phyloP scores from a whole-genome alignment of 148 eudicot species.

The Tetragonia tetragonoides region DNA sequence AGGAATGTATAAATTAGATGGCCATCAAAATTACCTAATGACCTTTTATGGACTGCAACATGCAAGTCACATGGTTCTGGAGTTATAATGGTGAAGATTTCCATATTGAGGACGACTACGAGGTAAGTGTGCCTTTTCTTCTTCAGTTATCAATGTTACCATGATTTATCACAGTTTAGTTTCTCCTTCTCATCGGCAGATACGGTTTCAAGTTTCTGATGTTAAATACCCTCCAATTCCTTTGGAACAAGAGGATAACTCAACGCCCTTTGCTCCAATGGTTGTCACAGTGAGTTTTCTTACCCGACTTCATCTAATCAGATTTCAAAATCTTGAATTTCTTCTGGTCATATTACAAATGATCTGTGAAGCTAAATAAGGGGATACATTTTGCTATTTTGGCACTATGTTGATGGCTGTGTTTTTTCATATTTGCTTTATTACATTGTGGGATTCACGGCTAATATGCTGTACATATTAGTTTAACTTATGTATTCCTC shows the following conservation, averaged over 20 bases:
- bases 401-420: neutral
- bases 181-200: conserved; percentile 42
- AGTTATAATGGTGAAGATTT: conserved; percentile 28
- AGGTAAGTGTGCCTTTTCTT: conserved; percentile 39
- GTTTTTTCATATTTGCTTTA: neutral
- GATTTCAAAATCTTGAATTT: neutral
- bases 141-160: neutral
- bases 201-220: conserved; percentile 64
- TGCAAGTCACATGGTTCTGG: conserved; percentile 56
- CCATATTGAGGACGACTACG: conserved; percentile 41
- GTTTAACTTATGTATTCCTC: neutral
- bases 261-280: conserved; percentile 92
- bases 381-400: neutral
- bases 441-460: too few species aligned
- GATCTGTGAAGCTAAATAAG: neutral
- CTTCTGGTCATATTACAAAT: neutral
- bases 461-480: neutral
- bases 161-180: conserved; percentile 10
- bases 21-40: neutral
- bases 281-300: conserved; percentile 62
- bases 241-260: conserved; percentile 54
- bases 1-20: neutral
- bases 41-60: conserved; percentile 31
- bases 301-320: neutral
- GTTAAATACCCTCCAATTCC: conserved; percentile 73